Evolutionary conservation across 192 early-diverging fungal species (phyloP).

Genomic region (Backusella sp.): DNA sequence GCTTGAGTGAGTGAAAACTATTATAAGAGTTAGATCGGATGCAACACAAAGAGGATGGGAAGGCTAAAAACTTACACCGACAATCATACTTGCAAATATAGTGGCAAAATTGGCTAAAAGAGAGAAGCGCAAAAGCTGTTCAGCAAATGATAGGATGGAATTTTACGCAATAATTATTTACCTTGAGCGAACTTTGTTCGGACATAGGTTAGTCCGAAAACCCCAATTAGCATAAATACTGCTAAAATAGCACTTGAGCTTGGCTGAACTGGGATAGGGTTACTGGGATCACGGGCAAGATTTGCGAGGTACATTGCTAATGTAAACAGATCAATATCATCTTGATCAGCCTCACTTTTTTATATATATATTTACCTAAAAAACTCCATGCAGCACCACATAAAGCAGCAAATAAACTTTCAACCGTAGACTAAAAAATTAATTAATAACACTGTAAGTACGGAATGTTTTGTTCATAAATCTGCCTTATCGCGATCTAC

Average conservation of each 20-base stretch:
- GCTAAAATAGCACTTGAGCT: conserved; percentile 21
- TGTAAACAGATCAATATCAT: background rate
- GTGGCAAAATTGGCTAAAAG: conserved; percentile 27
- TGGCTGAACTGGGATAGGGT: conserved; percentile 19
- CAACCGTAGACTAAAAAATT: conserved; percentile 7
- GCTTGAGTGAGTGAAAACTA: conserved; percentile 29
- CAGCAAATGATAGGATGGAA: background rate
- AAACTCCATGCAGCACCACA: conserved; percentile 21
- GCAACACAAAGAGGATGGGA: background rate
- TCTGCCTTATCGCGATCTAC: background rate
- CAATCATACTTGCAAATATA: conserved; percentile 26
- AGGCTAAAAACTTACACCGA: conserved; percentile 7
- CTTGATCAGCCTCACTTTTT: background rate
- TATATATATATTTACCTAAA: conserved; percentile 22
- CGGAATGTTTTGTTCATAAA: background rate
- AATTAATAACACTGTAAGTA: background rate
- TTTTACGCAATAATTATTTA: background rate
- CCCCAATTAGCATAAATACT: conserved; percentile 29
- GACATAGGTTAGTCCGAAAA: conserved; percentile 27
- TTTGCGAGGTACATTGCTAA: conserved; percentile 31
- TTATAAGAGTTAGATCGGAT: background rate
- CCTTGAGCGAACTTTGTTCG: conserved; percentile 28
- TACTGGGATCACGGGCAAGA: conserved; percentile 21
- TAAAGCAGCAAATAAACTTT: conserved; percentile 10
- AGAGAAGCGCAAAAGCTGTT: background rate